Evolutionary conservation across 2,329 filamentous ascomycete species (phyloP).

Genomic region (Talaromyces funiculosus): DNA sequence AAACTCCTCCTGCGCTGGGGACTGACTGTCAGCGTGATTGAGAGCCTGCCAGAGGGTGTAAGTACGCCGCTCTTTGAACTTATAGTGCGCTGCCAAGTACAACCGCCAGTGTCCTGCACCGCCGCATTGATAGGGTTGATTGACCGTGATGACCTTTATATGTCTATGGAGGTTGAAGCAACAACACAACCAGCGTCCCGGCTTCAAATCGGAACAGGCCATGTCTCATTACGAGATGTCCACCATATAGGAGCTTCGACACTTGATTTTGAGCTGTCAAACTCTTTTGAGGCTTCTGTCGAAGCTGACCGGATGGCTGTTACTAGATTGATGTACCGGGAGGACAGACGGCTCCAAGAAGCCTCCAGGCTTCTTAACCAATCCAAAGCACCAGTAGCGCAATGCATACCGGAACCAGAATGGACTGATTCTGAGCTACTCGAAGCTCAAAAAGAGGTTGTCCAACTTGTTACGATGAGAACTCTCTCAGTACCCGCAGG

Average conservation of each 20-base stretch:
- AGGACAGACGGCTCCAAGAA: constrained; percentile 84
- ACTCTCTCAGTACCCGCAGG: constrained; percentile 86
- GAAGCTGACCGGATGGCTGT: constrained; percentile 79
- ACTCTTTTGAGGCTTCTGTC: constrained; percentile 68
- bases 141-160: constrained; percentile 72
- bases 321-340: constrained; percentile 80
- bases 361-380: constrained; percentile 82
- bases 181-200: constrained; percentile 29
- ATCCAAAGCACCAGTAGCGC: constrained; percentile 70
- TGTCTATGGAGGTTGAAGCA: constrained; percentile 52
- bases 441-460: constrained; percentile 86
- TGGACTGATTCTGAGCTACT: constrained; percentile 84
- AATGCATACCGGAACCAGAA: constrained; percentile 65
- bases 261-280: constrained; percentile 44
- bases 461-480: constrained; percentile 76
- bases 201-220: constrained; percentile 47
- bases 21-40: constrained; percentile 59
- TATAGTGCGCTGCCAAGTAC: constrained; percentile 76
- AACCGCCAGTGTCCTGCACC: constrained; percentile 72
- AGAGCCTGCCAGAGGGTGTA: constrained; percentile 81
- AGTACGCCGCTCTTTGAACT: constrained; percentile 74
- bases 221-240: constrained; percentile 66
- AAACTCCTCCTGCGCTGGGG: constrained; percentile 68
- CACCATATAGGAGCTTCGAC: constrained; percentile 62
- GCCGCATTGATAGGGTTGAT: constrained; percentile 67